These are phyloP conservation scores for Fusarium illudens DNA, from an alignment of 2,329 filamentous ascomycete species.

Conservation along the genomic window DNA sequence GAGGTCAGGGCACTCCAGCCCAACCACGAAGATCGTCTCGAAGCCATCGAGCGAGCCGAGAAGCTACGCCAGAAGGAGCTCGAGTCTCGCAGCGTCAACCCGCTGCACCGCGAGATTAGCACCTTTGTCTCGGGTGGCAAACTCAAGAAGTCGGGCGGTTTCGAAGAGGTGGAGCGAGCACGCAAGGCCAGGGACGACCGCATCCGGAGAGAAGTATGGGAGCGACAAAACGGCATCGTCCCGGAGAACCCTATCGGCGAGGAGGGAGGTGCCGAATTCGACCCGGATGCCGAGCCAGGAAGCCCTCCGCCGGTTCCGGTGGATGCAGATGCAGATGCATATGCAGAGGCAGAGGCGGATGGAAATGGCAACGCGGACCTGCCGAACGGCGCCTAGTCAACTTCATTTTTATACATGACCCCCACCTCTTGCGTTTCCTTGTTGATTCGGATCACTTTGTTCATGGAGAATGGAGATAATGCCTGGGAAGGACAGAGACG, in stretches of 20 bases:
- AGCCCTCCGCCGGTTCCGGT: constrained; percentile 12
- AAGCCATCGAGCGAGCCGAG: constrained; percentile 97
- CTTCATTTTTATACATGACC: constrained; percentile 2
- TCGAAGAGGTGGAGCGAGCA: constrained; percentile 90
- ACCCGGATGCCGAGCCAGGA: constrained; percentile 18
- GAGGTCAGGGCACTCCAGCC: constrained; percentile 93
- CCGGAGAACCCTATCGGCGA: constrained; percentile 55
- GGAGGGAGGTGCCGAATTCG: constrained; percentile 37
- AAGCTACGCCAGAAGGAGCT: constrained; percentile 90
- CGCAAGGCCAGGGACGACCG: constrained; percentile 86
- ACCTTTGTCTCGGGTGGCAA: constrained; percentile 89
- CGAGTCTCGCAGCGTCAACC: constrained; percentile 75
- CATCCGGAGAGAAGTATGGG: constrained; percentile 82
- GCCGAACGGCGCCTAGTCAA: constrained; percentile 30
- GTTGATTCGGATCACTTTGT: constrained; percentile 9
- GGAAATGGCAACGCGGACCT: constrained; percentile 5
- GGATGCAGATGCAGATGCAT: too few species aligned
- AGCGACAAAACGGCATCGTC: constrained; percentile 67
- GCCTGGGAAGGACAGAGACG: constrained; percentile 21
- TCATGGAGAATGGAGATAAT: constrained; percentile 38
- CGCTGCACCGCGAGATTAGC: constrained; percentile 84
- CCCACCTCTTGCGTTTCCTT: constrained; percentile 3
- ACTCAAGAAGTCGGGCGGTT: constrained; percentile 93
- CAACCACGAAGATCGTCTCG: constrained; percentile 91
- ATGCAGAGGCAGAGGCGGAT: constrained; percentile 1